Evolutionary conservation across 192 early-diverging fungal species (phyloP), one percentile per base, ranked within the genome.

Genomic region (Podila minutissima): DNA sequence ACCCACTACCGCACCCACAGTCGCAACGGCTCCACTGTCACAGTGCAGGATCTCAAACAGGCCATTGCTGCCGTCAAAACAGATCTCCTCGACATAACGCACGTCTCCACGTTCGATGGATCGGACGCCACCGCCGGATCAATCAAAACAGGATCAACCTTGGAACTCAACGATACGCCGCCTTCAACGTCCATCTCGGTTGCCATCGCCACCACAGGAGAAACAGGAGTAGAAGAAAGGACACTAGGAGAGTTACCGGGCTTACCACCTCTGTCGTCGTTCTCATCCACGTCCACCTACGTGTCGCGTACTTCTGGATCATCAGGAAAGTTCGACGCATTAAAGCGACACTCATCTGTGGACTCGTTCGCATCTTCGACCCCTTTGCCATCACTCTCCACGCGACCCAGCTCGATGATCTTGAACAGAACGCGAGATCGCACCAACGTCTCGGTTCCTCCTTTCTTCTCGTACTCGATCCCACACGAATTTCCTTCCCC

Each of bases 1-100:
- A 81, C 77, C 17, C 77, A 81, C 26, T 81, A 73, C 41, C 77
- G 77, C 57, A 81, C 77, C 24, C 77, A 81, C 62, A 73, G 71
- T 28, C 66, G 77, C 11, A 81, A 81, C 33, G 77, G 77, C 15
- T 81, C 77, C 12, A 81, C 77, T 9, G 77, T 81, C 62, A 81
- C 77, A 22, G 77, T 81, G 4, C 70, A 81, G 67, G 77, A 81
- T 33, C 22, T 81, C 55, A 81, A 81, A 49, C 66, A 73, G 63
- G 77, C 77, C n/a, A 81, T 81, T 62, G 77, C 77, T 19, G 70
- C 77, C 11, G 77, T 57, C 32, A 68, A 71, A 49, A 81, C 62
- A 3, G 77, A 73, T 64, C 55, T 72, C 5, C 37, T 72, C 49
- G 66, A 72, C n/a, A 49, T 38, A n/a, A 29, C 62, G 22, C 22